Percentiles rank a stretch among this genome's conserved stretches.
phyloP scores from a whole-genome alignment of 345 rosid genomes.

The Abelmoschus esculentus region DNA sequence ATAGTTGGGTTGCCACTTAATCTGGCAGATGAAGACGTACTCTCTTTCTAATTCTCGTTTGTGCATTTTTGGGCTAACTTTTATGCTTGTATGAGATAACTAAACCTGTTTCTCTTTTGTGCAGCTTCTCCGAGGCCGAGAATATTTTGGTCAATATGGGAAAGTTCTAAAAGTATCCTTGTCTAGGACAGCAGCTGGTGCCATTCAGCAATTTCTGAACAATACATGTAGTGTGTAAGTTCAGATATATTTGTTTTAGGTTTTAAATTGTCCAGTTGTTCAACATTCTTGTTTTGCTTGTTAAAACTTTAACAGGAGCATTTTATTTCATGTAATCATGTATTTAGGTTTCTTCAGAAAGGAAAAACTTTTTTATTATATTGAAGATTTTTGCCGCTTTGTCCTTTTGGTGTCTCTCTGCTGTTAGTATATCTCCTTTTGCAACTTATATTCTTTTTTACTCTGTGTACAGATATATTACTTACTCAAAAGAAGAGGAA shows the following conservation, averaged over 20 bases:
- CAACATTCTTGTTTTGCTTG: background rate
- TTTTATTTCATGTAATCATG: background rate
- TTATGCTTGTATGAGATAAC: background rate
- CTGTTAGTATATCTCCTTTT: background rate
- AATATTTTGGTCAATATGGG: constrained; percentile 88
- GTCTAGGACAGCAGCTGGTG: constrained; percentile 81
- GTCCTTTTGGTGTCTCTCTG: background rate
- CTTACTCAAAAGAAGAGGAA: constrained; percentile 78
- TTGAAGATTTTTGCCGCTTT: background rate
- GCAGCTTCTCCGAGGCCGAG: constrained; percentile 76
- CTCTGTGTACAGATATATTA: constrained; percentile 56
- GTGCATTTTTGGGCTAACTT: background rate
- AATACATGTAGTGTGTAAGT: constrained; percentile 92
- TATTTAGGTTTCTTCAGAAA: background rate
- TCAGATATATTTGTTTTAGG: background rate
- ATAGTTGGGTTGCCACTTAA: constrained; percentile 83
- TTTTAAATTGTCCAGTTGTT: background rate
- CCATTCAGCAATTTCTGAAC: constrained; percentile 79
- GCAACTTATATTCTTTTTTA: background rate
- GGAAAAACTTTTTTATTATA: background rate
- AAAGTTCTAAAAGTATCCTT: constrained; percentile 82
- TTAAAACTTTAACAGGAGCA: background rate
- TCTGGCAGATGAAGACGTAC: constrained; percentile 87
- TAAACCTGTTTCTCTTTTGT: background rate
- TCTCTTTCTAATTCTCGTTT: background rate